A percentile compares a stretch with the other conserved stretches of the same genome.
These are phyloP conservation scores for Starmerella cellae DNA, from an alignment of 805 yeast species.

Conservation along the genomic window DNA sequence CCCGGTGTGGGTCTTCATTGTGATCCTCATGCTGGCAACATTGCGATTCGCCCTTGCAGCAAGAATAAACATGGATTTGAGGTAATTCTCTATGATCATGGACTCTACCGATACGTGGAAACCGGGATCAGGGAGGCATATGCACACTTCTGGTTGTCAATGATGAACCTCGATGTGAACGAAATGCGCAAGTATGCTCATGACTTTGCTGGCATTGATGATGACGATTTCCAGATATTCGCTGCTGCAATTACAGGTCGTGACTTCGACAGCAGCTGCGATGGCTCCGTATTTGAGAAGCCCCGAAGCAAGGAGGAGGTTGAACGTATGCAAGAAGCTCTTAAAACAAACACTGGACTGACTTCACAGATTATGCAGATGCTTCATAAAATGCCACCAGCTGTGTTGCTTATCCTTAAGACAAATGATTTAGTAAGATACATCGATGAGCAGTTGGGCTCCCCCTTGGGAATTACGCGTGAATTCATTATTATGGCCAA, in stretches of 20 bases:
- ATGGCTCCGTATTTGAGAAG: conserved; percentile 43
- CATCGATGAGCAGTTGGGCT: conserved; percentile 68
- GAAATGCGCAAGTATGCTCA: conserved; percentile 63
- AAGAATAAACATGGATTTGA: conserved; percentile 63
- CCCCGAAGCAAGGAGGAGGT: conserved; percentile 43
- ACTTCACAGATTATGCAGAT: conserved; percentile 67
- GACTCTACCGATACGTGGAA: conserved; percentile 76
- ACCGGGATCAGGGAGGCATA: conserved; percentile 64
- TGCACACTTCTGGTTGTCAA: conserved; percentile 84
- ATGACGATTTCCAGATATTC: conserved; percentile 67
- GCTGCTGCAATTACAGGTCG: conserved; percentile 94
- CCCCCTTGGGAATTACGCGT: conserved; percentile 76
- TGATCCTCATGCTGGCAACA: conserved; percentile 96
- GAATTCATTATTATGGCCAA: conserved; percentile 80
- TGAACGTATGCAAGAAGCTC: conserved; percentile 46
- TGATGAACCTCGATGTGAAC: conserved; percentile 54
- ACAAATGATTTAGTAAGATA: conserved; percentile 89
- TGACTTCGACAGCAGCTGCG: conserved; percentile 62
- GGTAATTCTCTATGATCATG: conserved; percentile 86
- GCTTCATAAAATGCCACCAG: conserved; percentile 65
- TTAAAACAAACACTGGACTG: conserved; percentile 45
- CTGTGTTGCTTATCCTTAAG: conserved; percentile 73
- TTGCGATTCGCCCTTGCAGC: conserved; percentile 52
- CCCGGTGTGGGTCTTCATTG: conserved; percentile 88
- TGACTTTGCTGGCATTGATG: conserved; percentile 62